Conservation (phyloP, 352 stramenopile species). For the Globisporangium mamillatum region DNA sequence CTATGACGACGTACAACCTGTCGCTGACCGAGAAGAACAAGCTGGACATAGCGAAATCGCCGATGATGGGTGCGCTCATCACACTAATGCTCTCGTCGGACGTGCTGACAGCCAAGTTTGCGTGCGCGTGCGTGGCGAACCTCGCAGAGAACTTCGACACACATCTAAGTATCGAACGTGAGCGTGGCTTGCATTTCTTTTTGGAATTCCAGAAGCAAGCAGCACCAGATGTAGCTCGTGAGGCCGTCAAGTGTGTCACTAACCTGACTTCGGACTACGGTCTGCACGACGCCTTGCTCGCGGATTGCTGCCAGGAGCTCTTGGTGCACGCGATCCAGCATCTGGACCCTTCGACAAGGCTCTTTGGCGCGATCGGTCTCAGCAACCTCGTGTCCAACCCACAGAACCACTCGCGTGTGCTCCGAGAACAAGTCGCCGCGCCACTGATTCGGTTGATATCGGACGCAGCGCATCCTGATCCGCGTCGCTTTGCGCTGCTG, state of each 20-base stretch:
- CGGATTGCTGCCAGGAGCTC: constrained; percentile 76
- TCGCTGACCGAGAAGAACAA: constrained; percentile 96
- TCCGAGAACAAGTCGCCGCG: constrained; percentile 54
- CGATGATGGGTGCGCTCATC: constrained; percentile 78
- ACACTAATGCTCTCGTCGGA: constrained; percentile 84
- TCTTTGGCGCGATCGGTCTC: constrained; percentile 89
- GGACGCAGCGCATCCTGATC: constrained; percentile 38
- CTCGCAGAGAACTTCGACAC: constrained; percentile 91
- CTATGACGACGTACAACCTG: constrained; percentile 90
- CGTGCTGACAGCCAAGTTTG: constrained; percentile 58
- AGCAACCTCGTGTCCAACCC: constrained; percentile 89
- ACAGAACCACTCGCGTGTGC: constrained; percentile 72
- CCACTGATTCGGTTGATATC: constrained; percentile 57
- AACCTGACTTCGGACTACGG: constrained; percentile 82
- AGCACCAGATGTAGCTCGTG: constrained; percentile 37
- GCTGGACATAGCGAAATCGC: constrained; percentile 84
- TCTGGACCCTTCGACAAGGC: constrained; percentile 57
- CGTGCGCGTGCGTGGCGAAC: constrained; percentile 88
- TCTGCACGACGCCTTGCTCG: constrained; percentile 84
- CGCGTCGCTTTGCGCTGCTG: constrained; percentile 79
- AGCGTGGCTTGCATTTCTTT: constrained; percentile 79
- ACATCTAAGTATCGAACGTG: constrained; percentile 75
- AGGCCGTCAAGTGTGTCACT: constrained; percentile 71
- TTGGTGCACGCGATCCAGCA: constrained; percentile 70
- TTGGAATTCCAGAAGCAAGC: constrained; percentile 51